Evolutionary conservation across 176 grass and related monocot species (phyloP).

Genomic region (Aegilops umbellulata): DNA sequence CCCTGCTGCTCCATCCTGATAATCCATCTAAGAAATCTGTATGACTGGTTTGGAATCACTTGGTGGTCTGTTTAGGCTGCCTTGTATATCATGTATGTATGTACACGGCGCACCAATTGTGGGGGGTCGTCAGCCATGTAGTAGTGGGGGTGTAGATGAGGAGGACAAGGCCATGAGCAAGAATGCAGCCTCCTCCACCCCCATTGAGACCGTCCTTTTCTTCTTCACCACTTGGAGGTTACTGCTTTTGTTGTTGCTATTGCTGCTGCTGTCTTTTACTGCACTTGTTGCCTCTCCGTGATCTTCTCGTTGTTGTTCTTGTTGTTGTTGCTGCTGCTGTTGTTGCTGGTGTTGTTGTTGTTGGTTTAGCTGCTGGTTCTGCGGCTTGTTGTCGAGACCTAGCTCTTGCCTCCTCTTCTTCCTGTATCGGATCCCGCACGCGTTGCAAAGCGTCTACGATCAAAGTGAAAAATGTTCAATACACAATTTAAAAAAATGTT

Average conservation of each 20-base stretch:
- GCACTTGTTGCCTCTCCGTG: slow-evolving; percentile 9
- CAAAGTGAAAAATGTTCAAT: not conserved
- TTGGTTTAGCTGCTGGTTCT: not conserved
- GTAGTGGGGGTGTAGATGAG: slow-evolving; percentile 40
- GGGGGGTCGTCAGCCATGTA: slow-evolving; percentile 46
- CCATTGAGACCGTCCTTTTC: slow-evolving; percentile 66
- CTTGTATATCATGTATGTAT: slow-evolving; percentile 22
- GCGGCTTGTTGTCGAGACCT: slow-evolving; percentile 39
- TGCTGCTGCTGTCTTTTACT: slow-evolving; percentile 20
- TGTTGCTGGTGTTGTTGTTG: not conserved
- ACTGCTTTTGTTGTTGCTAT: slow-evolving; percentile 6
- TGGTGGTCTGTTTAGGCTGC: slow-evolving; percentile 25
- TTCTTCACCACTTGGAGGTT: slow-evolving; percentile 57
- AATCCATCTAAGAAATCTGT: slow-evolving; percentile 24
- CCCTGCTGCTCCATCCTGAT: slow-evolving; percentile 31
- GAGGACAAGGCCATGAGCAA: slow-evolving; percentile 90
- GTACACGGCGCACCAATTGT: slow-evolving; percentile 21
- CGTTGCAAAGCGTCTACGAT: slow-evolving; percentile 84
- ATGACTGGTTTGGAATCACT: slow-evolving; percentile 40
- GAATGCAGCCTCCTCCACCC: slow-evolving; percentile 80
- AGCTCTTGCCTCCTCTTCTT: slow-evolving; percentile 75
- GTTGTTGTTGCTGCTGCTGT: not conserved
- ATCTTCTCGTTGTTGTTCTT: not conserved
- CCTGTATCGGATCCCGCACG: slow-evolving; percentile 91
- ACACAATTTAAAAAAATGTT: not conserved